A percentile compares a stretch with the other conserved stretches of the same genome.
Conservation (phyloP, 129 eudicot genomes). For the Escallonia herrerae region DNA sequence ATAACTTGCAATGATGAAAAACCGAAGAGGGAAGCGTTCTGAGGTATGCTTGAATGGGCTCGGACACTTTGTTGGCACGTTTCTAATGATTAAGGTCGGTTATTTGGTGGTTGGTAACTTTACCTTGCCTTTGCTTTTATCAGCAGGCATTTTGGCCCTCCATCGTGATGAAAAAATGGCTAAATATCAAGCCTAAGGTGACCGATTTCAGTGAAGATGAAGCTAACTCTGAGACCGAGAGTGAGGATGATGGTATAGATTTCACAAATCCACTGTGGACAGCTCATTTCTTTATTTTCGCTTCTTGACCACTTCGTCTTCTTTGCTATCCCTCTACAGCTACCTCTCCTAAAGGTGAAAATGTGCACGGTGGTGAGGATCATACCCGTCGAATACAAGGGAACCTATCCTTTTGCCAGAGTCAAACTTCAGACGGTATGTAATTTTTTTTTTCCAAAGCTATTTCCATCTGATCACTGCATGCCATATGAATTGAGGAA, state of each 20-base stretch:
- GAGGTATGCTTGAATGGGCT: slow-evolving; percentile 48
- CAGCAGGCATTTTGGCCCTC: slow-evolving; percentile 89
- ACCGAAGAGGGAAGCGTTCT: slow-evolving; percentile 66
- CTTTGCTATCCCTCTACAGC: slow-evolving; percentile 23
- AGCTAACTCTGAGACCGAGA: slow-evolving; percentile 76
- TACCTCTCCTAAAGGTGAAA: slow-evolving; percentile 48
- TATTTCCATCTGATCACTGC: background rate
- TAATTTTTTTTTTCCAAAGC: background rate
- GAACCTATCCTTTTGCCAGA: slow-evolving; percentile 44
- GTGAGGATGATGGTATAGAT: slow-evolving; percentile 75
- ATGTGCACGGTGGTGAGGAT: slow-evolving; percentile 24
- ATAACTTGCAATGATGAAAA: slow-evolving; percentile 43
- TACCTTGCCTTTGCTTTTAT: slow-evolving; percentile 5
- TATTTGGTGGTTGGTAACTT: background rate
- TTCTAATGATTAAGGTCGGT: background rate
- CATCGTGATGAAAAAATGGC: slow-evolving; percentile 97
- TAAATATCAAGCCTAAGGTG: slow-evolving; percentile 68
- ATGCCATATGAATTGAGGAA: too few relatives aligned
- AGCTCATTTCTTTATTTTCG: background rate
- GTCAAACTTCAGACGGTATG: slow-evolving; percentile 34
- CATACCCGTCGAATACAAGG: slow-evolving; percentile 25
- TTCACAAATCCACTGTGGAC: background rate
- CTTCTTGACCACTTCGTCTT: background rate
- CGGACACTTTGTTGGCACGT: slow-evolving; percentile 2
- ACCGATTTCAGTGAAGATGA: slow-evolving; percentile 97